These are phyloP conservation scores for Helminthosporium solani DNA, from an alignment of 2,329 filamentous ascomycete genomes.

Conservation along the genomic window DNA sequence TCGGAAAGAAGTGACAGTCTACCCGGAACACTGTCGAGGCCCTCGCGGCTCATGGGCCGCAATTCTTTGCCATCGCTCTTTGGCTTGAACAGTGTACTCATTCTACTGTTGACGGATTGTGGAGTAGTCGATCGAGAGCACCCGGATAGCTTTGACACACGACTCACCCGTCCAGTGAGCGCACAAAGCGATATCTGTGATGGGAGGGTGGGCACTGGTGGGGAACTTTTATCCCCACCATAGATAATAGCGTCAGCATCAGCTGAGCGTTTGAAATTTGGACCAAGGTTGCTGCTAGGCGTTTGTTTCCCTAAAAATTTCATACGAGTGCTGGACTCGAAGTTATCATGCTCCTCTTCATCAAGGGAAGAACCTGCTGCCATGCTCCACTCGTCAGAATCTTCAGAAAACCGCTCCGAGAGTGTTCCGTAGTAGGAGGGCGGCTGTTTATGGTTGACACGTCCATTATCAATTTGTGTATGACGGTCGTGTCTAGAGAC, in stretches of 20 bases:
- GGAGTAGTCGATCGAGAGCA: conserved; percentile 11
- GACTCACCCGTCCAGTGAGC: too few species aligned
- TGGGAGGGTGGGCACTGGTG: conserved; percentile 12
- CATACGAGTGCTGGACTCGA: conserved; percentile 12
- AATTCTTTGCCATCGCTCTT: too few species aligned
- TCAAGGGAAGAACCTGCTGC: conserved; percentile 8
- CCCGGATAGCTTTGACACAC: too few species aligned
- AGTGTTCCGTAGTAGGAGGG: too few species aligned
- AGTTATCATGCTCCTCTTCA: conserved; percentile 6
- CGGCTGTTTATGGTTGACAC: too few species aligned
- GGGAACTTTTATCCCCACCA: conserved; percentile 5
- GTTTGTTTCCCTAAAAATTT: conserved; percentile 24
- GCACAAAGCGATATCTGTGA: conserved; percentile 7
- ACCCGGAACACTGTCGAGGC: too few species aligned
- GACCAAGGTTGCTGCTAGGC: conserved; percentile 14
- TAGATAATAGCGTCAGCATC: conserved; percentile 30
- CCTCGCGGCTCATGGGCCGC: too few species aligned
- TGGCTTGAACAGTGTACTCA: neutral
- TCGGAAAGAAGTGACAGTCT: too few species aligned
- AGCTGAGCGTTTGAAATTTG: conserved; percentile 21
- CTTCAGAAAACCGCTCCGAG: too few species aligned
- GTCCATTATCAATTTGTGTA: too few species aligned
- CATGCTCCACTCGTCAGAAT: conserved; percentile 5
- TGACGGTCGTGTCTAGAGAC: too few species aligned
- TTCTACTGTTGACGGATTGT: conserved; percentile 2